Evolutionary conservation across 163 green algal species (phyloP).

Genomic region (Prototheca wickerhamii): DNA sequence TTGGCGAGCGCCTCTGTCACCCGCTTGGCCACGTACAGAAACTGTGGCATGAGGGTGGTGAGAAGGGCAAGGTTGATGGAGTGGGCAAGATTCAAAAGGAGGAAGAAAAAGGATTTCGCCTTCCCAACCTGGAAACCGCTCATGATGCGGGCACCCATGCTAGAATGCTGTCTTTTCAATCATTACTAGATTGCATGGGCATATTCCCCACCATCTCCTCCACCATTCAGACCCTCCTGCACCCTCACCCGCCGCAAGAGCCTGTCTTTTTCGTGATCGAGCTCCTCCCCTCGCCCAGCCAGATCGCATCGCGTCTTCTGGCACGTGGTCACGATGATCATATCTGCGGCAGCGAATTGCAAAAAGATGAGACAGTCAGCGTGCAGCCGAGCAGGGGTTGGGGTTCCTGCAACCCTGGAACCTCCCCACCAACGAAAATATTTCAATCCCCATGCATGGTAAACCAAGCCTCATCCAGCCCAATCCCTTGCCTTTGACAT

Average conservation of each 20-base stretch:
- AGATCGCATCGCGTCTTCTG: neutral
- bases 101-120: no score
- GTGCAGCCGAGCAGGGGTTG: neutral
- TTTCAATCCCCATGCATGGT: neutral
- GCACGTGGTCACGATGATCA: neutral
- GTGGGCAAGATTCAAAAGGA: neutral
- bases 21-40: conserved; percentile 67
- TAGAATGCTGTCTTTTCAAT: no score
- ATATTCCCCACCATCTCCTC: neutral
- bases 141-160: no score
- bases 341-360: neutral
- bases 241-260: conserved; percentile 68
- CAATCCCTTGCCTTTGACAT: neutral
- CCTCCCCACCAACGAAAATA: neutral
- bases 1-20: conserved; percentile 51
- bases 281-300: conserved; percentile 45
- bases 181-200: neutral
- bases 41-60: conserved; percentile 36
- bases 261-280: conserved; percentile 87
- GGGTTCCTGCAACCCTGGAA: neutral
- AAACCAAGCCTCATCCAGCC: neutral
- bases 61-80: neutral
- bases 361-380: neutral
- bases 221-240: no score
- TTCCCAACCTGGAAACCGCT: no score